A percentile compares a stretch with the other conserved stretches of the same genome.
Evolutionary conservation across 805 yeast species (phyloP).

Genomic region (Starmerella davenportii): DNA sequence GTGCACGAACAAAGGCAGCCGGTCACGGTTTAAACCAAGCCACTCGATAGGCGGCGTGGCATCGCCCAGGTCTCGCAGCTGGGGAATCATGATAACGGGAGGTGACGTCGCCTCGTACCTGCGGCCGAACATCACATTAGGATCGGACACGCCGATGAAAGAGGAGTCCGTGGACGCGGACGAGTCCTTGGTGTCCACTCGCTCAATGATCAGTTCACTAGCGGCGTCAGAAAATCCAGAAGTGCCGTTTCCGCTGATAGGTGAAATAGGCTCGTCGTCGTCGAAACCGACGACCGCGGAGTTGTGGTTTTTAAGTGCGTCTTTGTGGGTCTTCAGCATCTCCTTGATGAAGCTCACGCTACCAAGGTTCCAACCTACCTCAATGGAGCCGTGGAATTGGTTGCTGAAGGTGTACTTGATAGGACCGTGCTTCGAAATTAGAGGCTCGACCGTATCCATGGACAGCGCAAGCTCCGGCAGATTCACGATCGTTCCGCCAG

Average conservation of each 20-base stretch:
- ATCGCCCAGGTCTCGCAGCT: slow-evolving; percentile 74
- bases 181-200: not conserved
- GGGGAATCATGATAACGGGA: slow-evolving; percentile 79
- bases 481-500: slow-evolving; percentile 63
- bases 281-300: not conserved
- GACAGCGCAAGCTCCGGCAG: slow-evolving; percentile 59
- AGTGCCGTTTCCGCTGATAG: not conserved
- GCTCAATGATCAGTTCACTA: not conserved
- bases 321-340: slow-evolving; percentile 67
- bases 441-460: slow-evolving; percentile 57
- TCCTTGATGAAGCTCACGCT: slow-evolving; percentile 77
- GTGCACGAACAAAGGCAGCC: slow-evolving; percentile 75
- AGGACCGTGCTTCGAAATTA: slow-evolving; percentile 23
- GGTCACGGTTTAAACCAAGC: slow-evolving; percentile 83
- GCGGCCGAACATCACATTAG: slow-evolving; percentile 3
- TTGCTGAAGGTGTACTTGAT: slow-evolving; percentile 55
- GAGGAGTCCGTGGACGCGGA: not conserved
- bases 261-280: not conserved
- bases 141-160: not conserved
- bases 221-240: not conserved
- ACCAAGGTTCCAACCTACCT: slow-evolving; percentile 85
- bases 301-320: slow-evolving; percentile 9
- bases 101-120: slow-evolving; percentile 46
- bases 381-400: slow-evolving; percentile 75
- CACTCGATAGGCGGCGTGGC: slow-evolving; percentile 98